Conservation (phyloP, 257 asterid genomes). For the Nicotiana noctiflora region DNA sequence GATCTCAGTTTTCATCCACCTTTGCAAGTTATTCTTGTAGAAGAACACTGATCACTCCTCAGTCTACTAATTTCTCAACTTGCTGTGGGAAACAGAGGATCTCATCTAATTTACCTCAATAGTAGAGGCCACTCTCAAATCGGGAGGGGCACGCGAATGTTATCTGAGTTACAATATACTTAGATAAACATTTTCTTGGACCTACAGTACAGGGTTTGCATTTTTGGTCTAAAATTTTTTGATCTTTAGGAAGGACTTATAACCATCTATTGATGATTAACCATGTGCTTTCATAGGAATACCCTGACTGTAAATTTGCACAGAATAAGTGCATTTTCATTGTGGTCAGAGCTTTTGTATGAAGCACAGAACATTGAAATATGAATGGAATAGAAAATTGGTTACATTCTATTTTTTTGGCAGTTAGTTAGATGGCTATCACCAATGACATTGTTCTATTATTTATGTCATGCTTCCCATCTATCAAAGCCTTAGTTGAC, state of each 20-base stretch:
- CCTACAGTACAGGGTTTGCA: background rate
- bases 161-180: background rate
- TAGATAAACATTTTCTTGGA: constrained; percentile 2
- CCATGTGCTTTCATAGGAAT: background rate
- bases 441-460: background rate
- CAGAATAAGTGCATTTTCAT: constrained; percentile 14
- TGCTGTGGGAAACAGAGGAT: constrained; percentile 1
- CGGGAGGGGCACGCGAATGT: background rate
- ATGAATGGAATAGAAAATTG: constrained; percentile 1
- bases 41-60: background rate
- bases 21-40: background rate
- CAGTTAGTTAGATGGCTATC: background rate
- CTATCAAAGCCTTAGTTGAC: too few relatives aligned
- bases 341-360: background rate
- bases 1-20: constrained; percentile 14
- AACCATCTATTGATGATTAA: constrained; percentile 2
- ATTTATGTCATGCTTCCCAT: background rate
- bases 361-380: background rate
- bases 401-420: background rate
- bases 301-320: constrained; percentile 9
- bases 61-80: background rate
- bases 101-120: constrained; percentile 6
- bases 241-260: background rate
- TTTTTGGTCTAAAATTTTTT: background rate
- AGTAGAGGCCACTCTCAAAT: background rate